Evolutionary conservation across 2,329 filamentous ascomycete species (phyloP).

Genomic region (Cladosporium sp.): DNA sequence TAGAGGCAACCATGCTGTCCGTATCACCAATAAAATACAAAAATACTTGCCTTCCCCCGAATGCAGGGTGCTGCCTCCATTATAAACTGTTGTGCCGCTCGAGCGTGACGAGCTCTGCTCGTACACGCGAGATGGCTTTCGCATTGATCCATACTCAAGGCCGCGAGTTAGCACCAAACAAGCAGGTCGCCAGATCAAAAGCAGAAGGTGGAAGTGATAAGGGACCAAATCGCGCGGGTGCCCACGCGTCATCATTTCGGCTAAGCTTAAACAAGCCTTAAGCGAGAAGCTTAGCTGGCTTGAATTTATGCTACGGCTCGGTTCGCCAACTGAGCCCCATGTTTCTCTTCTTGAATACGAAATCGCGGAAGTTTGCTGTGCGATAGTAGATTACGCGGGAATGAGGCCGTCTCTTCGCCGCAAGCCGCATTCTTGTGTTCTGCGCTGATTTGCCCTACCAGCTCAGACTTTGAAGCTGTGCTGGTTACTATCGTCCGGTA

Average conservation of each 20-base stretch:
- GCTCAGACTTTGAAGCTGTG: no score
- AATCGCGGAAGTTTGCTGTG: no score
- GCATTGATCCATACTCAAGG: neutral
- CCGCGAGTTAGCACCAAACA: neutral
- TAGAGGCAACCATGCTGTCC: neutral
- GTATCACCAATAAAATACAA: neutral
- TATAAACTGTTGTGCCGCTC: neutral
- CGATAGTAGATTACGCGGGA: no score
- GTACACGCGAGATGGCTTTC: neutral
- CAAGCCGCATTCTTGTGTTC: no score
- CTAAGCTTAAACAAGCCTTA: neutral
- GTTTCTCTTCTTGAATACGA: no score
- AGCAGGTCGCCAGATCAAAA: neutral
- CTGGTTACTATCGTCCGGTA: no score
- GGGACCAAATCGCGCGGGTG: neutral
- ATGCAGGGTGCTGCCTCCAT: neutral
- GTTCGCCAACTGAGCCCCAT: no score
- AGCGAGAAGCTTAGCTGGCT: neutral
- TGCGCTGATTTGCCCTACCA: no score
- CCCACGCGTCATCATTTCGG: neutral
- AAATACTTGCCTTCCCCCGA: no score
- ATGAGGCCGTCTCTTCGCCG: no score
- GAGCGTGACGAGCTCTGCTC: neutral
- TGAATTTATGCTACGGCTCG: neutral
- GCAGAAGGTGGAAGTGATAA: neutral